Base-by-base conservation (phyloP, 2,329 filamentous ascomycete species). In the Exophiala lecanii-corni region DNA sequence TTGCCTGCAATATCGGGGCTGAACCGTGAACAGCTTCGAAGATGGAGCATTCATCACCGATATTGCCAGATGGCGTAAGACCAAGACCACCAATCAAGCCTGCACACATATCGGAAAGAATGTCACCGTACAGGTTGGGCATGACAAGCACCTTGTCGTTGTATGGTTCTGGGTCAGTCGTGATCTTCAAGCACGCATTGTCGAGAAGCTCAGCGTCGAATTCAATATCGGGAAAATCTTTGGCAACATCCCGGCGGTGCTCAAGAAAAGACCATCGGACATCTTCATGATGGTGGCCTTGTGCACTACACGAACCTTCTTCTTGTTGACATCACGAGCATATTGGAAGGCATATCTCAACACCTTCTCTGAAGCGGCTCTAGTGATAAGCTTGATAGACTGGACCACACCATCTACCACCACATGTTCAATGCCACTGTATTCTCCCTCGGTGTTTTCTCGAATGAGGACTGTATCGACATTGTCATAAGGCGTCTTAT, bases 261-360 rank as follows among this genome's bases (percentile, higher is more conserved):
- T 86, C 58, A 98, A 79, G 82, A 98, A 98, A 51, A 98, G 86
- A 73, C 92, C 92, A 69, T 98, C 92, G 65, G 85, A 91, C 55
- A 57, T 57, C 87, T 98, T 98, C 92, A 98, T 98, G 75, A 98
- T 98, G 65, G 92, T 97, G 68, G 92, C 92, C 81, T 98, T 98
- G 85, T 98, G 92, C 6, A 57, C 55, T 10, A 88, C 88, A 56
- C 83, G 79, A 62, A 94, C 97, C 73, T 98, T 98, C 67, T 82
- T 89, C 76, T 87, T 86, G 72, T 89, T 89, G 63, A 96, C 85
- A 59, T 87, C 81, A 70, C 92, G 79, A 58, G 92, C 92, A 68
- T 98, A 89, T 75, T 98, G 91, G 82, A 98, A 98, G 61, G 94
- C 92, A 69, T 89, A 98, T 65, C 89, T 84, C 57, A 97, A 81